A percentile compares a stretch with the other conserved stretches of the same genome.
These are phyloP conservation scores for Adiantum capillusveneris DNA, from an alignment of 75 land plant species.

Conservation along the genomic window DNA sequence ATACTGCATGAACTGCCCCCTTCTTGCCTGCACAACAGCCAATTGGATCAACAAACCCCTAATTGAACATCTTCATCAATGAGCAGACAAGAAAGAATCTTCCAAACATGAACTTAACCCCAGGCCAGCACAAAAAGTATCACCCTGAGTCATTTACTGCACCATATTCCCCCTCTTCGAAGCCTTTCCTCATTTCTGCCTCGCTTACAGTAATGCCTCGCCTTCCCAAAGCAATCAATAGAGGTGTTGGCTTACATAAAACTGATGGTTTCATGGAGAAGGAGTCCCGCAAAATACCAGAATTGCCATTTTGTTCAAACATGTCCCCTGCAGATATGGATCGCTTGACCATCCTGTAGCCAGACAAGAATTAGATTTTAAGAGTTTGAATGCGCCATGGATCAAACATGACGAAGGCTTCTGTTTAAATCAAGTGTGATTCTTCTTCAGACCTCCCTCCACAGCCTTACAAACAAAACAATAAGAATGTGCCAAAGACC, in stretches of 20 bases:
- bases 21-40: not conserved
- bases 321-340: conserved; percentile 61
- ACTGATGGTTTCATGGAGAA: not conserved
- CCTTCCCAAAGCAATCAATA: not conserved
- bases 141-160: not conserved
- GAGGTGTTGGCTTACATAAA: not conserved
- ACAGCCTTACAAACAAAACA: no score
- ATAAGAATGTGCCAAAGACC: no score
- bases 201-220: not conserved
- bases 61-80: no score
- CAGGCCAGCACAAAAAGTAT: not conserved
- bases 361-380: conserved; percentile 7
- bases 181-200: conserved; percentile 5
- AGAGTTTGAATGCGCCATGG: no score
- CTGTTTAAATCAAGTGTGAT: no score
- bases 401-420: no score
- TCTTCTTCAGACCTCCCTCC: no score
- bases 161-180: not conserved
- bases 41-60: no score
- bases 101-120: no score
- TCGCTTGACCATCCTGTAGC: conserved; percentile 32
- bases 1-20: not conserved
- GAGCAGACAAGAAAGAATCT: no score
- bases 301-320: conserved; percentile 14
- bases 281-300: not conserved